phyloP scores from a whole-genome alignment of 2,329 filamentous ascomycete species.

The Penicillium polonicum region DNA sequence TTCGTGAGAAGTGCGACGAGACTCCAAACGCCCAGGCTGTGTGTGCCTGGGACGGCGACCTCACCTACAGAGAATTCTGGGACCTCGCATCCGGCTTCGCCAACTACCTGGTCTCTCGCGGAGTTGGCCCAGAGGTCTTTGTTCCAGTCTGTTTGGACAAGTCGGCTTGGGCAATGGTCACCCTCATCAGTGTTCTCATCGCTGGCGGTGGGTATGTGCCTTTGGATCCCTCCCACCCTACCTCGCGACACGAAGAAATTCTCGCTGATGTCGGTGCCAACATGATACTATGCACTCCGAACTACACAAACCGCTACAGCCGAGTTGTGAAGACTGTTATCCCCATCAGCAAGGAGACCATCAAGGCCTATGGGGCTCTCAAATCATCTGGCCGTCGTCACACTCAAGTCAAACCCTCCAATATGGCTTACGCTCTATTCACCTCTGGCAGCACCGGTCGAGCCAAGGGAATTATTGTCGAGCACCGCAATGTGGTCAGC shows the following conservation, averaged over 20 bases:
- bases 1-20: constrained; percentile 24
- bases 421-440: constrained; percentile 38
- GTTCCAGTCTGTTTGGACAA: constrained; percentile 38
- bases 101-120: constrained; percentile 31
- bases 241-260: constrained; percentile 35
- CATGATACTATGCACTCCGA: constrained; percentile 35
- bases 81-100: constrained; percentile 32
- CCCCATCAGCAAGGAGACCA: constrained; percentile 33
- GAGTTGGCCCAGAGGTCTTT: constrained; percentile 34
- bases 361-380: constrained; percentile 29
- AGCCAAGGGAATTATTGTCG: constrained; percentile 40
- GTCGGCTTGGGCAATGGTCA: constrained; percentile 36
- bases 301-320: constrained; percentile 31
- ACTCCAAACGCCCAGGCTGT: constrained; percentile 35
- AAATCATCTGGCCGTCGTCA: constrained; percentile 6
- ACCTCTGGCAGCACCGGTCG: constrained; percentile 41
- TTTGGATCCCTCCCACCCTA: constrained; percentile 37
- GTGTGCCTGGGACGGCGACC: constrained; percentile 37
- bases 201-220: constrained; percentile 38
- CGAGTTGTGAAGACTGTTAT: constrained; percentile 33
- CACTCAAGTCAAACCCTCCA: constrained; percentile 20
- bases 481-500: constrained; percentile 36
- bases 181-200: constrained; percentile 34
- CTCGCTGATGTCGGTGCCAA: constrained; percentile 31
- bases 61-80: constrained; percentile 35